phyloP scores from a whole-genome alignment of 1,284 basidiomycete species.

The Austropuccinia psidii region DNA sequence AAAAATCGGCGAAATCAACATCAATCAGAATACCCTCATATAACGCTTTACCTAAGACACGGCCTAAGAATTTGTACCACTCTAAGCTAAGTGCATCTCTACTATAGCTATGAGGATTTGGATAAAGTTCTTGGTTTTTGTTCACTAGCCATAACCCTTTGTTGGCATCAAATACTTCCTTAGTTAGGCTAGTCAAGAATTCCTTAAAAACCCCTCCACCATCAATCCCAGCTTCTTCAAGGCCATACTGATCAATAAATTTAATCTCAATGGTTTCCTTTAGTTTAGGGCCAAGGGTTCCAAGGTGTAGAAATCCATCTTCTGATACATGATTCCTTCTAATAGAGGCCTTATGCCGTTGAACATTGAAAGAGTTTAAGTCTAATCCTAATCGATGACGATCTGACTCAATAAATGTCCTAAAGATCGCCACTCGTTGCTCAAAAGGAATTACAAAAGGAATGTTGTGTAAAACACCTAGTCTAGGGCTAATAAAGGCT shows the following conservation, averaged over 20 bases:
- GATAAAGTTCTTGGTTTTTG: slow-evolving; percentile 84
- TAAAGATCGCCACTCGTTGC: slow-evolving; percentile 78
- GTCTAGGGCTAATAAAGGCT: slow-evolving; percentile 67
- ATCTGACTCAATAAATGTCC: slow-evolving; percentile 68
- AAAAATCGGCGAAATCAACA: slow-evolving; percentile 90
- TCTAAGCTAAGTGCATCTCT: slow-evolving; percentile 74
- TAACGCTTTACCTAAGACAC: slow-evolving; percentile 87
- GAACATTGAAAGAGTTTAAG: background rate
- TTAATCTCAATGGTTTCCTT: slow-evolving; percentile 74
- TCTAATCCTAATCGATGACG: slow-evolving; percentile 38
- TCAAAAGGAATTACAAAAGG: slow-evolving; percentile 95
- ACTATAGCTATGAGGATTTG: slow-evolving; percentile 82
- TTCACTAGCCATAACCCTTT: slow-evolving; percentile 88
- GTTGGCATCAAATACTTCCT: slow-evolving; percentile 90
- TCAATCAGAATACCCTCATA: slow-evolving; percentile 97
- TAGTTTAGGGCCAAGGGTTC: slow-evolving; percentile 60
- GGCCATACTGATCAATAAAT: slow-evolving; percentile 83
- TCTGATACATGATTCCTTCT: slow-evolving; percentile 68
- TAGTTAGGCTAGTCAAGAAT: slow-evolving; percentile 81
- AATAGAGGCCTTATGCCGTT: slow-evolving; percentile 55
- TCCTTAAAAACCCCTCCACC: slow-evolving; percentile 98
- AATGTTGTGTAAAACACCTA: slow-evolving; percentile 88
- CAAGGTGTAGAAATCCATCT: slow-evolving; percentile 76
- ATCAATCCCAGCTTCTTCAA: slow-evolving; percentile 82
- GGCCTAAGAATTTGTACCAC: slow-evolving; percentile 92